Evolutionary conservation across 148 eudicot species (phyloP).

Genomic region (Heliamphora exappendiculata): DNA sequence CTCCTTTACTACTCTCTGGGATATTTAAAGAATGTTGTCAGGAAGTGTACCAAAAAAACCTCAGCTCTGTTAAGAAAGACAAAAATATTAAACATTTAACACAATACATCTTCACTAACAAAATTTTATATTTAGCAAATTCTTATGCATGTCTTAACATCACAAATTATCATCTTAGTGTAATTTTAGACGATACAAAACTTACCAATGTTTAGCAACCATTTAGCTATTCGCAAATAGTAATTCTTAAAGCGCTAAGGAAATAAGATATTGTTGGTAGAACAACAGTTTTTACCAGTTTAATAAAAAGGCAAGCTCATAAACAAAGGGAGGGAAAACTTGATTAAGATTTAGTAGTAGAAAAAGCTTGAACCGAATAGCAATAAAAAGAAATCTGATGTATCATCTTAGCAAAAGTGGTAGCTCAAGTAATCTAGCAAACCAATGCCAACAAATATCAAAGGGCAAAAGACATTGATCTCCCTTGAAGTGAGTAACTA

Average conservation of each 20-base stretch:
- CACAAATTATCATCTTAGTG: background rate
- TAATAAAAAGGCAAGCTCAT: background rate
- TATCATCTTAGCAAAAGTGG: background rate
- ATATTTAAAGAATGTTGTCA: slow-evolving; percentile 21
- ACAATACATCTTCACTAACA: background rate
- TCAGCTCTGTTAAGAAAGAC: background rate
- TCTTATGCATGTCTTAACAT: background rate
- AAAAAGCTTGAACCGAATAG: background rate
- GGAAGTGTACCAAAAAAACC: background rate
- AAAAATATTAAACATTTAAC: background rate
- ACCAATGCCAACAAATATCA: too few relatives aligned
- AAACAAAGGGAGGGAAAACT: background rate
- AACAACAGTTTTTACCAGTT: background rate
- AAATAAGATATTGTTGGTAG: background rate
- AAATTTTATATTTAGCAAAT: background rate
- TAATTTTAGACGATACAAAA: background rate
- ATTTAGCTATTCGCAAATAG: background rate
- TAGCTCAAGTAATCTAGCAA: too few relatives aligned
- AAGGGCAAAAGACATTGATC: too few relatives aligned
- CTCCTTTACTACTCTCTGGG: slow-evolving; percentile 84
- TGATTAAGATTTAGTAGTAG: background rate
- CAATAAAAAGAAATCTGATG: background rate
- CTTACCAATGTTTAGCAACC: background rate
- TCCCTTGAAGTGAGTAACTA: too few relatives aligned
- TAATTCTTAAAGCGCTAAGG: background rate